Conservation (phyloP, 805 yeast species). For the Hanseniaspora singularis region DNA sequence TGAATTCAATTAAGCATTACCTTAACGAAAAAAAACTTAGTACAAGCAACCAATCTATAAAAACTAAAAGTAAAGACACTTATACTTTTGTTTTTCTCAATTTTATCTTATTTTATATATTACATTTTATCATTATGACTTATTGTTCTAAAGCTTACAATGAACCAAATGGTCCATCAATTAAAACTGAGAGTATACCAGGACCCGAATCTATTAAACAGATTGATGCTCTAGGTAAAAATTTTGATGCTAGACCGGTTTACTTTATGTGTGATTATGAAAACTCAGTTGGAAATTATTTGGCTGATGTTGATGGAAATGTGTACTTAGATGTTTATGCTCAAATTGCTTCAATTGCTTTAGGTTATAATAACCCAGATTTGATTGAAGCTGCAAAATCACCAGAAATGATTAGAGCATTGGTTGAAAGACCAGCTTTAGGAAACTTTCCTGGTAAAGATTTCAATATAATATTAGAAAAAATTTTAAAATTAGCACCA, state of each 20-base stretch:
- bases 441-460: conserved; percentile 55
- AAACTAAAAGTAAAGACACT: too few species aligned
- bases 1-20: too few species aligned
- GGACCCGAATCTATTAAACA: conserved; percentile 57
- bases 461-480: conserved; percentile 37
- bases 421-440: conserved; percentile 57
- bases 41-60: too few species aligned
- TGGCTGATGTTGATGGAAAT: conserved; percentile 57
- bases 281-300: conserved; percentile 53
- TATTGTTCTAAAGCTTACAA: conserved; percentile 46
- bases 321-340: conserved; percentile 50
- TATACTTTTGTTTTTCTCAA: too few species aligned
- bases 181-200: conserved; percentile 51
- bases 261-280: conserved; percentile 54
- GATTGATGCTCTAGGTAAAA: conserved; percentile 41
- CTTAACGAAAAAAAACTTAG: too few species aligned
- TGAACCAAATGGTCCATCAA: conserved; percentile 64
- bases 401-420: conserved; percentile 49
- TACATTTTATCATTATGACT: conserved; percentile 30
- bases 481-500: conserved; percentile 48
- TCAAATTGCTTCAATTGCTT: conserved; percentile 60
- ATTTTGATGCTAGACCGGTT: conserved; percentile 50
- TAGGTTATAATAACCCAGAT: conserved; percentile 61
- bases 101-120: too few species aligned
- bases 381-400: conserved; percentile 47